These are phyloP conservation scores for Hamiltosporidium tvaerminnensis DNA, from an alignment of 371 early-diverging fungal genomes.

Conservation along the genomic window DNA sequence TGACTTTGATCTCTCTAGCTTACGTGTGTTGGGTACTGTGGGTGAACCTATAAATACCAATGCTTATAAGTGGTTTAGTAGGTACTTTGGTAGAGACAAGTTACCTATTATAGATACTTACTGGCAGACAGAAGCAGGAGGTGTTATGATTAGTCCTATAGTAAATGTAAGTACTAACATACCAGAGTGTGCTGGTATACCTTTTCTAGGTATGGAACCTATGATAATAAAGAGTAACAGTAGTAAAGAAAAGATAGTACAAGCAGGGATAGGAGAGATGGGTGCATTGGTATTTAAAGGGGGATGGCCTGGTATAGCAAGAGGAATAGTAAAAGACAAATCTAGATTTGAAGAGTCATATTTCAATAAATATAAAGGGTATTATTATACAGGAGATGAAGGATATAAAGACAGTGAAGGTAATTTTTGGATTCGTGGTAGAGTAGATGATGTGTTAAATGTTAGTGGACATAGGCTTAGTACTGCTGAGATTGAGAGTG, in stretches of 20 bases:
- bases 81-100: constrained; percentile 64
- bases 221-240: constrained; percentile 52
- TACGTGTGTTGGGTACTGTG: constrained; percentile 80
- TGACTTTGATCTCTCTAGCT: constrained; percentile 46
- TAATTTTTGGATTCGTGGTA: constrained; percentile 71
- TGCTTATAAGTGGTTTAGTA: constrained; percentile 83
- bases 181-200: constrained; percentile 80
- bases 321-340: constrained; percentile 72
- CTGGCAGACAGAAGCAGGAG: constrained; percentile 90
- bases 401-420: constrained; percentile 60
- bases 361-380: constrained; percentile 64
- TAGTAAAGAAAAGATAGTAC: neutral
- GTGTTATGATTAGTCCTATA: constrained; percentile 70
- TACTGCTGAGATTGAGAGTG: constrained; percentile 82
- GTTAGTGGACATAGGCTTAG: constrained; percentile 83
- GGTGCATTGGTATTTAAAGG: constrained; percentile 72
- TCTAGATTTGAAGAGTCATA: constrained; percentile 72
- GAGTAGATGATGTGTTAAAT: constrained; percentile 87
- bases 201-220: constrained; percentile 80
- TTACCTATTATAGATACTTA: constrained; percentile 84
- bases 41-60: constrained; percentile 91
- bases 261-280: constrained; percentile 55
- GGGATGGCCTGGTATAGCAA: constrained; percentile 82
- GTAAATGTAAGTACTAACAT: constrained; percentile 67
- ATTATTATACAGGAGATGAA: constrained; percentile 63